Evolutionary conservation across 495 filamentous ascomycete species (phyloP), one percentile per base, ranked within the genome.

Genomic region (Podospora pseudopauciseta): DNA sequence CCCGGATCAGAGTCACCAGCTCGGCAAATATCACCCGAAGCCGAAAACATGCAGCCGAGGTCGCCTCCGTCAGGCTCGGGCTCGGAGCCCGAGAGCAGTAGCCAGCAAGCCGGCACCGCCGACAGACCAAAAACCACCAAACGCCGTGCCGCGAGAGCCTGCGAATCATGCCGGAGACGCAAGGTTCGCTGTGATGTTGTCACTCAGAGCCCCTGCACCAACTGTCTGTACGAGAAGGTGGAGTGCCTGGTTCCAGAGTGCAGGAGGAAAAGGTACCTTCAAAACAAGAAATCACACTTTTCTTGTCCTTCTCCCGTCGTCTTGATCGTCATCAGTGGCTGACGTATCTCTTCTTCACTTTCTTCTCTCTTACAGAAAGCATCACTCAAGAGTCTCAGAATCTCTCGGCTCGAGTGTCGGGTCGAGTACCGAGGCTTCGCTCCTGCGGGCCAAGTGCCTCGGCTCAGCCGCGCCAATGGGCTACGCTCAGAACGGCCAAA

Each of bases 141-240:
- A 78, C 82, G 93, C 65, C 85, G 93, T 70, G 93, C 93, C 3
- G 91, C 93, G 6, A 90, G 93, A 65, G 93, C 93, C 26, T 97
- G 93, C 75, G 90, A 91, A 71, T 91, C 89, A 71, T 97, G 93
- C 74, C 85, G 93, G 65, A 86, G 90, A 27, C 88, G 93, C 72
- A 97, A 97, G 78, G 93, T 97, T n/a, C 85, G 93, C 60, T 97
- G 93, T 80, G 92, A 97, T 81, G 93, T 96, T 68, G 91, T 94
- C 58, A 92, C 96, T 72, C 90, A 91, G 44, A 87, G 89, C 30
- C 93, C 93, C 5, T 97, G 93, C 76, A 92, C 90, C 20, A 97
- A 96, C 80, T 97, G 93, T 80, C 85, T 91, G 30, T 83, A 93
- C 78, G 93, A 97, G 77, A 88, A 92, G 71, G 92, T 96, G 64